Percentiles rank a stretch among this genome's conserved stretches.
Conservation (phyloP, 805 yeast species). For the Kodamaea kaohsiungensis region DNA sequence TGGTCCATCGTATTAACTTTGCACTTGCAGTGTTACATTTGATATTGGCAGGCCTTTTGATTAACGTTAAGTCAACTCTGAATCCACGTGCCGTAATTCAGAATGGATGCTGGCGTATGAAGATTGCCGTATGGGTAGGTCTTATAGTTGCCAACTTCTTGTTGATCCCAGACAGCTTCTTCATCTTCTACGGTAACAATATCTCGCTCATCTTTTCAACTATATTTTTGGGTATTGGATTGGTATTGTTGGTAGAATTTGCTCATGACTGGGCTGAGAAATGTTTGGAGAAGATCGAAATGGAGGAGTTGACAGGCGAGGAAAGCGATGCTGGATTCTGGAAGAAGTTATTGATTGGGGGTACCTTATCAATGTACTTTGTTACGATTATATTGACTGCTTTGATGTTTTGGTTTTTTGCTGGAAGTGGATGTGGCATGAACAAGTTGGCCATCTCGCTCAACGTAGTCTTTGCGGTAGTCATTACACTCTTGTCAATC, state of each 20-base stretch:
- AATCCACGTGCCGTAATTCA: slow-evolving; percentile 82
- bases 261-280: slow-evolving; percentile 99
- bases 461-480: slow-evolving; percentile 64
- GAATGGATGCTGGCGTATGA: slow-evolving; percentile 89
- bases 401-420: slow-evolving; percentile 80
- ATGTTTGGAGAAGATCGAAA: slow-evolving; percentile 87
- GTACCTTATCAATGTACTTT: slow-evolving; percentile 83
- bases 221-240: slow-evolving; percentile 83
- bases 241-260: slow-evolving; percentile 88
- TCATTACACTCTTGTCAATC: slow-evolving; percentile 71
- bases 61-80: slow-evolving; percentile 74
- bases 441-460: slow-evolving; percentile 84
- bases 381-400: slow-evolving; percentile 72
- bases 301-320: slow-evolving; percentile 57
- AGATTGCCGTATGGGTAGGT: slow-evolving; percentile 59
- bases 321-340: slow-evolving; percentile 62
- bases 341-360: slow-evolving; percentile 80
- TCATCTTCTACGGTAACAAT: slow-evolving; percentile 87
- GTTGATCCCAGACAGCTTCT: slow-evolving; percentile 80
- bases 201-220: slow-evolving; percentile 84
- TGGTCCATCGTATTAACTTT: slow-evolving; percentile 90
- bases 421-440: slow-evolving; percentile 80
- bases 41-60: slow-evolving; percentile 61
- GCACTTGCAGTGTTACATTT: slow-evolving; percentile 83
- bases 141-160: slow-evolving; percentile 65